A percentile compares a stretch with the other conserved stretches of the same genome.
Evolutionary conservation across 768 basidiomycete genomes (phyloP).

Genomic region (Roridomyces roridus): DNA sequence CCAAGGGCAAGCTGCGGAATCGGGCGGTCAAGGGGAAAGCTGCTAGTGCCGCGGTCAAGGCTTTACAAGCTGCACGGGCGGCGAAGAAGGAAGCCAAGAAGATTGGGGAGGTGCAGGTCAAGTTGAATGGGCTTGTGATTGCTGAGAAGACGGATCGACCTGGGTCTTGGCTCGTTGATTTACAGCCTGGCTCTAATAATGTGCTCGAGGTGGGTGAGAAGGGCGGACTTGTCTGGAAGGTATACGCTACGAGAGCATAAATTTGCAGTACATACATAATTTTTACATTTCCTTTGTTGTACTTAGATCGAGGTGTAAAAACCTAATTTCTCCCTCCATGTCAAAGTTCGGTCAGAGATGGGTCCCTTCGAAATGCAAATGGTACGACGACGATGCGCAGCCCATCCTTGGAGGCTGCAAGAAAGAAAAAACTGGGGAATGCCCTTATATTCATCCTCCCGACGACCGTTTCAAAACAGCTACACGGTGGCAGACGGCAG

Average conservation of each 20-base stretch:
- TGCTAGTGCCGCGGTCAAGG: conserved; percentile 27
- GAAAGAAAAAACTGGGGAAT: background rate
- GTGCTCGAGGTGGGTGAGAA: conserved; percentile 77
- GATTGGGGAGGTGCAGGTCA: conserved; percentile 64
- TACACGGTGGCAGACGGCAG: too few relatives aligned
- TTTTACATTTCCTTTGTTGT: conserved; percentile 5
- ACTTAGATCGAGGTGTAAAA: too few relatives aligned
- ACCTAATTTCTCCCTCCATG: too few relatives aligned
- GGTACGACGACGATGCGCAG: conserved; percentile 20
- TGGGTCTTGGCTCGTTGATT: conserved; percentile 67
- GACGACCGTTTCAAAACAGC: too few relatives aligned
- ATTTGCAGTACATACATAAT: background rate
- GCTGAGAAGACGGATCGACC: conserved; percentile 50
- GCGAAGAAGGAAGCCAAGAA: conserved; percentile 54
- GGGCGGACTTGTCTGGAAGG: conserved; percentile 73
- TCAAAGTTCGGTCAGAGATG: background rate
- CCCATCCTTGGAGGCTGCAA: conserved; percentile 1
- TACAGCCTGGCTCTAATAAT: conserved; percentile 64
- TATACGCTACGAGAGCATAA: conserved; percentile 59
- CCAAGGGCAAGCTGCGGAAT: conserved; percentile 44
- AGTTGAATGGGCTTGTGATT: conserved; percentile 63
- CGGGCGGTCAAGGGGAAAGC: conserved; percentile 39
- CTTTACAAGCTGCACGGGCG: conserved; percentile 28
- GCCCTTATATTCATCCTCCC: too few relatives aligned
- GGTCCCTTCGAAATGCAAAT: background rate